Base-by-base conservation (phyloP, 345 rosid species). In the Camelina hispida region DNA sequence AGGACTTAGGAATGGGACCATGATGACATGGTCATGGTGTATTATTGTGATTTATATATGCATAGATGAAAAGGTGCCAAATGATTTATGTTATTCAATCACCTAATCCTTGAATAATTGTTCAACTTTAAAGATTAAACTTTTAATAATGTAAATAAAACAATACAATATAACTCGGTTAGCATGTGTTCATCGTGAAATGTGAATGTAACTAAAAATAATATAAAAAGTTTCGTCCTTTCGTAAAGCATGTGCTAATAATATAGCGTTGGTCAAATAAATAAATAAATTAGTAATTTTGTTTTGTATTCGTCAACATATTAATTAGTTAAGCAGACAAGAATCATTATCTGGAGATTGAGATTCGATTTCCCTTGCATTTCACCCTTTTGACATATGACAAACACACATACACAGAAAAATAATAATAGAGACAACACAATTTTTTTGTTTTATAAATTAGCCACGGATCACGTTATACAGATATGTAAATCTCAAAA, bases 181-280 rank as follows among this genome's bases (percentile, higher is more conserved):
- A n/a, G 53, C 80, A 77, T 48, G 76, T 77, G 76, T 77, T 51
- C 11, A 46, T 63, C 76, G 76, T 77, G 76, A 37, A 48, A 63
- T 56, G 71, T 77, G 55, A 70, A 77, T 63, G 35, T 25, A 70
- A 70, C 66, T 46, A 63, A 76, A 8, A 44, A 56, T 70, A 56
- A 37, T 38, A 35, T 17, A 56, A 48, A 30, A 5, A 32, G 17
- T 37, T 58, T 66, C 61, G 14, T 55, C 47, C 50, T 53, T 68
- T 68, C 63, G 13, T 62, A 53, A 61, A 76, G 65, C 75, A 54
- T 46, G 71, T 62, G 65, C 66, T 76, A 37, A 70, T 22, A 70
- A 44, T 40, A 22, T 40, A 22, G 47, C n/a, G 35, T 48, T 25
- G 53, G 80, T 63, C 66, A 59, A 57, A 40, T 16, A 15, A 7